Evolutionary conservation across 495 filamentous ascomycete species (phyloP).

Genomic region (Penicillium bovifimosum): DNA sequence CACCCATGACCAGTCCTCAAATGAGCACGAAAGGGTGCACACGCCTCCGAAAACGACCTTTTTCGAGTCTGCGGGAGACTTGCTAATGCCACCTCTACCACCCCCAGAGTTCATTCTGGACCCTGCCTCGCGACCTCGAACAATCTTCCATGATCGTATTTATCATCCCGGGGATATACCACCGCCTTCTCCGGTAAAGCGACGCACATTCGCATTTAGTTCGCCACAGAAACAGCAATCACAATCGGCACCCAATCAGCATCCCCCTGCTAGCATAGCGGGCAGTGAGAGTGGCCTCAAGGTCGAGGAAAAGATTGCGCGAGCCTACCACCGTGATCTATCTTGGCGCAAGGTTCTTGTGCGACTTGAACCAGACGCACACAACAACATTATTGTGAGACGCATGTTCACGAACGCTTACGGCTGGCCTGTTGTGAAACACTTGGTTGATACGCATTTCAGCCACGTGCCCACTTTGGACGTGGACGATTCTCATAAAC

Average conservation of each 20-base stretch:
- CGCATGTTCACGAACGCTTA: conserved; percentile 96
- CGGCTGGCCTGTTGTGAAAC: conserved; percentile 93
- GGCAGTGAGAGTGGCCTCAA: conserved; percentile 55
- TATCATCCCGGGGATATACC: conserved; percentile 94
- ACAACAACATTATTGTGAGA: conserved; percentile 96
- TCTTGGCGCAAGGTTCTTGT: conserved; percentile 97
- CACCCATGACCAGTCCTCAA: conserved; percentile 38
- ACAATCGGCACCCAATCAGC: conserved; percentile 15
- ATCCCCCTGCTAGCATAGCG: conserved; percentile 9
- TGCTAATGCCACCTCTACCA: conserved; percentile 86
- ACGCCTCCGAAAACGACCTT: conserved; percentile 89
- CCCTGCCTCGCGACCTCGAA: conserved; percentile 74
- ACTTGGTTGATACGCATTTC: conserved; percentile 91
- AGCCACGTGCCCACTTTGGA: conserved; percentile 56
- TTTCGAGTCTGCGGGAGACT: conserved; percentile 88
- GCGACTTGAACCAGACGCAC: conserved; percentile 90
- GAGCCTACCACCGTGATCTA: conserved; percentile 84
- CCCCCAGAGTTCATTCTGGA: conserved; percentile 73
- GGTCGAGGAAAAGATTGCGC: conserved; percentile 94
- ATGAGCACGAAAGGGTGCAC: conserved; percentile 40
- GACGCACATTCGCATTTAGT: conserved; percentile 37
- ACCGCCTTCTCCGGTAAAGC: conserved; percentile 62
- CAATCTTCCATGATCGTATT: conserved; percentile 94
- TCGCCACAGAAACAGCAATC: conserved; percentile 37
- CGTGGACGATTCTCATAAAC: conserved; percentile 53